Conservation (phyloP, 306 rosid species). For the Cucurbita ficifolia region DNA sequence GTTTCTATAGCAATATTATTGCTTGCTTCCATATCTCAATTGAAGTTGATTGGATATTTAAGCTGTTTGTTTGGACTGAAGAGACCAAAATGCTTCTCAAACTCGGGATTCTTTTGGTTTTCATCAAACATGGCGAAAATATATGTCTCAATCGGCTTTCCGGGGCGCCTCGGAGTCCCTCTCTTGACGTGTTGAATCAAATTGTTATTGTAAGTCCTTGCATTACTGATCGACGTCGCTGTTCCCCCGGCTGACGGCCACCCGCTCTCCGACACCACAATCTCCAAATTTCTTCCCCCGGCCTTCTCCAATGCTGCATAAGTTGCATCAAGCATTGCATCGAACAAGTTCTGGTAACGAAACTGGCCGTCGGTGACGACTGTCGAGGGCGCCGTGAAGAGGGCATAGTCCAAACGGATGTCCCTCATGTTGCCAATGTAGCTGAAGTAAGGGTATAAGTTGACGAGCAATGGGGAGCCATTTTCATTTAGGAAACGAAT, state of each 20-base stretch:
- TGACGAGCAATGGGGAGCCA: neutral
- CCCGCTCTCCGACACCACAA: constrained; percentile 30
- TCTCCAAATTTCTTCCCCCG: constrained; percentile 11
- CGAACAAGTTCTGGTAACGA: neutral
- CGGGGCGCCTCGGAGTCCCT: neutral
- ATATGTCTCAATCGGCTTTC: neutral
- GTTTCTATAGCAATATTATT: neutral
- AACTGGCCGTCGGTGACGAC: neutral
- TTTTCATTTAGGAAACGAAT: neutral
- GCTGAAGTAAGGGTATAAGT: neutral
- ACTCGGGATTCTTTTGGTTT: constrained; percentile 10
- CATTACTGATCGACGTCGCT: neutral
- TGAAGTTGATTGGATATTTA: constrained; percentile 11
- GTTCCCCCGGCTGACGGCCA: constrained; percentile 16
- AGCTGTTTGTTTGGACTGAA: constrained; percentile 17
- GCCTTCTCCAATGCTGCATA: constrained; percentile 20
- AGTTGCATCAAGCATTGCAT: constrained; percentile 20
- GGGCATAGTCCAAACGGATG: constrained; percentile 4
- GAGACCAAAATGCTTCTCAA: constrained; percentile 25
- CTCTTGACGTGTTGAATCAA: neutral
- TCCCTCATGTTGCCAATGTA: neutral
- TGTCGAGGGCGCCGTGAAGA: neutral
- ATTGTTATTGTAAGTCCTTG: neutral
- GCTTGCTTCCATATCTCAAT: neutral
- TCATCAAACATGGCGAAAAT: constrained; percentile 1